Evolutionary conservation across 2,329 filamentous ascomycete genomes (phyloP).

Genomic region (Hypoxylon sp.): DNA sequence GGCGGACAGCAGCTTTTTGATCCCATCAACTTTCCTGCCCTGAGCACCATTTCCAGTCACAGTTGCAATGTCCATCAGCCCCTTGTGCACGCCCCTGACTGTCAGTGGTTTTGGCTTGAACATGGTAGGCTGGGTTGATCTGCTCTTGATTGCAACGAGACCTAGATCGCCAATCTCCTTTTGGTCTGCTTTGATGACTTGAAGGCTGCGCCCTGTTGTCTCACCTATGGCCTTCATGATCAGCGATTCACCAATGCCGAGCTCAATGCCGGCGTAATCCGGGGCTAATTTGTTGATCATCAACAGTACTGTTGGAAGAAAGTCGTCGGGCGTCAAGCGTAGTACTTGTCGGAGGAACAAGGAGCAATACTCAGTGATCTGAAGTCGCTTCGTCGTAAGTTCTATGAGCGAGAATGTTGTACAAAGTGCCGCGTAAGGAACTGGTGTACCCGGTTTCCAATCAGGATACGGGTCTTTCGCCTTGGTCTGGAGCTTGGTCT

Average conservation of each 20-base stretch:
- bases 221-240: constrained; percentile 99
- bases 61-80: constrained; percentile 89
- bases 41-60: constrained; percentile 89
- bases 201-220: constrained; percentile 87
- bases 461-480: constrained; percentile 91
- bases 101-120: constrained; percentile 96
- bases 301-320: constrained; percentile 88
- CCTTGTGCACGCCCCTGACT: constrained; percentile 87
- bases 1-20: constrained; percentile 96
- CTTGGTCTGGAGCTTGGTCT: constrained; percentile 78
- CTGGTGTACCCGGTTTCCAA: constrained; percentile 89
- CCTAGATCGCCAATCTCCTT: constrained; percentile 97
- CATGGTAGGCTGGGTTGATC: constrained; percentile 96
- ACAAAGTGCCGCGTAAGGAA: constrained; percentile 95
- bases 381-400: constrained; percentile 90
- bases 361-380: constrained; percentile 91
- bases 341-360: constrained; percentile 95
- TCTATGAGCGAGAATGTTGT: constrained; percentile 95
- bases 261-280: constrained; percentile 95
- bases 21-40: constrained; percentile 89
- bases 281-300: constrained; percentile 99
- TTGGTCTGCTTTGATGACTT: constrained; percentile 94
- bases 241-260: constrained; percentile 97
- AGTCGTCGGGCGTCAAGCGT: constrained; percentile 87
- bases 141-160: constrained; percentile 93